Base-by-base conservation (phyloP, 2,329 filamentous ascomycete species). In the Triangularia setosa region DNA sequence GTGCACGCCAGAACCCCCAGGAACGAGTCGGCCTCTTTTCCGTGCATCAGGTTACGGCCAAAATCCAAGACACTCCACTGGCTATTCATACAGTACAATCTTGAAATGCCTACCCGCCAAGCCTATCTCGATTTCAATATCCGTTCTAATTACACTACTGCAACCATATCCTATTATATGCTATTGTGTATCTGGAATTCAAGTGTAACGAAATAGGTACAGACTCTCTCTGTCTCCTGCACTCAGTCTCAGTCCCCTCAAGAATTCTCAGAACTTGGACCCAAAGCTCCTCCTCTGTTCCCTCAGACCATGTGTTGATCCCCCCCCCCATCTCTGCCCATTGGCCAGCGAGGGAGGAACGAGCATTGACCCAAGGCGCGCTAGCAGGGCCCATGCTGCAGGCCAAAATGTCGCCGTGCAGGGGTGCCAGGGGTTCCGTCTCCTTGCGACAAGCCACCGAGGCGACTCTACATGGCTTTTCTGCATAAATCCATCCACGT, bases 281-380 rank as follows among this genome's bases (percentile, higher is more conserved):
- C 33, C 25, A 61, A 64, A 55, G 61, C 61, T 63, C 40, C 61
- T 66, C 24, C 58, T 58, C 53, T 52, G 57, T 52, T 53, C 58
- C 48, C 40, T 56, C 48, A 52, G 61, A 23, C 21, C 23, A 24
- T 48, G 28, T 48, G 35, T 64, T 64, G 62, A 58, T 44, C 11
- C 60, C 30, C 30, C 11, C 60, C 30, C 30, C 30, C 33, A 48
- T 56, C 55, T 35, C 24, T 25, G 28, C 60, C 7, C 21, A 67
- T 67, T 67, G 65, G 65, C n/a, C 44, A 18, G 40, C 25, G 25
- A 25, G 24, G 18, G 40, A 52, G 58, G 40, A 53, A 53, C 56
- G 48, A 58, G 68, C 69, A 71, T 69, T 69, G 64, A 67, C 56
- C 67, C 63, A 69, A 64, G 58, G 35, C 65, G 59, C 68, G 69